These are phyloP conservation scores for Oryza brachyantha DNA, from an alignment of 176 grass and related monocot genomes.

Conservation along the genomic window DNA sequence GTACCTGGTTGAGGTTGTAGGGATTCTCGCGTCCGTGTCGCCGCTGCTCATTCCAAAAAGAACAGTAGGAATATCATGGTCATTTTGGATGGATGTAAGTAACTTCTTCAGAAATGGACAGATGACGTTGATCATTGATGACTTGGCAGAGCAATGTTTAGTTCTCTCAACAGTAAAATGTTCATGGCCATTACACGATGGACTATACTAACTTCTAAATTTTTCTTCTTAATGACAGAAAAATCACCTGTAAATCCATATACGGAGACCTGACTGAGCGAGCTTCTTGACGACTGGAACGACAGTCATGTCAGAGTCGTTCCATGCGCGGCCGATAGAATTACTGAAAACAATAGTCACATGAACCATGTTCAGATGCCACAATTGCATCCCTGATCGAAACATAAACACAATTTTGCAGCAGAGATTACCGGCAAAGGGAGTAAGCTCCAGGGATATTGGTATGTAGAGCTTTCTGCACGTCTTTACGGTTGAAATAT, in stretches of 20 bases:
- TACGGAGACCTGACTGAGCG: constrained; percentile 27
- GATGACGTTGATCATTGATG: background rate
- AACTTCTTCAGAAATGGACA: background rate
- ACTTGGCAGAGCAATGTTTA: background rate
- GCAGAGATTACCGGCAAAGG: constrained; percentile 30
- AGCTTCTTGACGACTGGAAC: constrained; percentile 50
- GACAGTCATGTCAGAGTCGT: constrained; percentile 39
- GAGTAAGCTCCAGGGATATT: constrained; percentile 14
- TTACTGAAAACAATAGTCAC: background rate
- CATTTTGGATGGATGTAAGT: background rate
- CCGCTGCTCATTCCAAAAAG: constrained; percentile 31
- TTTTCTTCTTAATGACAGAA: background rate
- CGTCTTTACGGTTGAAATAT: constrained; percentile 50
- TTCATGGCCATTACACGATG: background rate
- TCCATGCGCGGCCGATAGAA: constrained; percentile 24
- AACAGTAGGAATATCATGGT: background rate
- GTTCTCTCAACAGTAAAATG: background rate
- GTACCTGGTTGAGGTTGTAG: constrained; percentile 52
- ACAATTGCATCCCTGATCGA: background rate
- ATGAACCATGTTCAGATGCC: background rate
- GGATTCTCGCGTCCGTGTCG: constrained; percentile 51
- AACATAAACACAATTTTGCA: background rate
- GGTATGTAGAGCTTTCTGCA: constrained; percentile 48
- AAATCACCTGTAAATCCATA: constrained; percentile 57
- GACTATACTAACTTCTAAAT: background rate